These are phyloP conservation scores for Rhododendron vialii DNA, from an alignment of 148 eudicot genomes.

Conservation along the genomic window DNA sequence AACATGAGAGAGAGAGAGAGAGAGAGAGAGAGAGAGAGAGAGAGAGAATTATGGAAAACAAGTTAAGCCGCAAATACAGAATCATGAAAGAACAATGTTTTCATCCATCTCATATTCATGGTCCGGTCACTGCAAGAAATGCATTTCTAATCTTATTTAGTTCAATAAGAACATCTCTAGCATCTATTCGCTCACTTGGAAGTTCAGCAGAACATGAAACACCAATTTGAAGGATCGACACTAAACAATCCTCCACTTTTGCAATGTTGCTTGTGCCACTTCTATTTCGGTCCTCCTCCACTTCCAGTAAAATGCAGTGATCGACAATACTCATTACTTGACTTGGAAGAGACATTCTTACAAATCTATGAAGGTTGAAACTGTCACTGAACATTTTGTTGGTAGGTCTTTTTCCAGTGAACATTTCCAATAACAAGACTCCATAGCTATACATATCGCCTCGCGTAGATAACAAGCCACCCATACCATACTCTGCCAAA, in stretches of 20 bases:
- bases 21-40: no score
- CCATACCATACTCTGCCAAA: conserved; percentile 18
- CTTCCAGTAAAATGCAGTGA: neutral
- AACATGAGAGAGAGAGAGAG: no score
- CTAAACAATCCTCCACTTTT: neutral
- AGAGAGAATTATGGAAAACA: no score
- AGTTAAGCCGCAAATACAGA: no score
- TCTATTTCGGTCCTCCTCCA: neutral
- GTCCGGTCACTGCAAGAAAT: no score
- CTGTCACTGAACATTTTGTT: neutral
- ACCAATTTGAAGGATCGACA: neutral
- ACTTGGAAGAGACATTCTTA: conserved; percentile 7
- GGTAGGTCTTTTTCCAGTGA: neutral
- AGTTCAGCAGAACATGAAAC: neutral
- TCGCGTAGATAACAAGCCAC: neutral
- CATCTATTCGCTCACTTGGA: conserved; percentile 14
- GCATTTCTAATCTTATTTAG: neutral
- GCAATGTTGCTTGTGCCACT: neutral
- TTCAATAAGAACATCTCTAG: neutral
- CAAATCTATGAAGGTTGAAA: conserved; percentile 9
- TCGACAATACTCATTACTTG: conserved; percentile 9
- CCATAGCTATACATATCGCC: no score
- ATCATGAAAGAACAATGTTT: no score
- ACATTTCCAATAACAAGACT: no score
- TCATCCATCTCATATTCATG: no score